Base-by-base conservation (phyloP, 768 basidiomycete species). In the Leccinellum albellum region DNA sequence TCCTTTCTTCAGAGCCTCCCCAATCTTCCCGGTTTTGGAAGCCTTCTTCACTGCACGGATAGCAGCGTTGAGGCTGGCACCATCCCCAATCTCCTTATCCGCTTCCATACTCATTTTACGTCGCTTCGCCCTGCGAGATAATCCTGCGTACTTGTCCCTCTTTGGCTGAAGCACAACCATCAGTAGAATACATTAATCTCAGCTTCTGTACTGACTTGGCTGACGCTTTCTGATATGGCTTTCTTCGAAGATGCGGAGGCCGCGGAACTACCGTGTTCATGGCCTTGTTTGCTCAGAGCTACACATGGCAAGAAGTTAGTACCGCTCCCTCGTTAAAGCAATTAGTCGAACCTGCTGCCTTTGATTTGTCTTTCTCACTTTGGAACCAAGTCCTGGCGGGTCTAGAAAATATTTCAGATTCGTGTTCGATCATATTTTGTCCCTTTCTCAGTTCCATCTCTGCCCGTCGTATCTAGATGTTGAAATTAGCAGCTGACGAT, bases 321-420 rank as follows among this genome's bases (percentile, higher is more conserved):
- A 21, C 12, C 9, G 23, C 4, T 29, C 64, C 53, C 7, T 40
- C 17, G 46, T 47, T n/a, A 23, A 52, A 31, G 47, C 29, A 3
- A 17, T 37, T 12, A 2, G 20, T 50, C 62, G 42, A 60, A 96
- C 94, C 88, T 83, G 88, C 84, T 5, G 93, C 81, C 58, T 82
- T 83, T 60, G 79, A 73, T 75, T 90, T 98, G 65, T 97, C 93
- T 70, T 88, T 89, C 55, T 80, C 78, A 9, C 81, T 85, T 74
- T 98, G 97, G 81, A 99, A 99, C 97, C 97, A 99, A n/a, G 94
- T 98, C 64, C 96, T 82, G 17, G 94, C 93, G 6, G 97, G 97
- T 56, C 95, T 80, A 21, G 91, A 87, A 71, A 85, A 91, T 63
- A 99, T 99, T 75, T 98, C 96, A 12, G 79, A 83, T 72, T 91